Percentiles rank a stretch among this genome's conserved stretches.
phyloP scores from a whole-genome alignment of 371 early-diverging fungal genomes.

The Paraphysoderma sedebokerense region DNA sequence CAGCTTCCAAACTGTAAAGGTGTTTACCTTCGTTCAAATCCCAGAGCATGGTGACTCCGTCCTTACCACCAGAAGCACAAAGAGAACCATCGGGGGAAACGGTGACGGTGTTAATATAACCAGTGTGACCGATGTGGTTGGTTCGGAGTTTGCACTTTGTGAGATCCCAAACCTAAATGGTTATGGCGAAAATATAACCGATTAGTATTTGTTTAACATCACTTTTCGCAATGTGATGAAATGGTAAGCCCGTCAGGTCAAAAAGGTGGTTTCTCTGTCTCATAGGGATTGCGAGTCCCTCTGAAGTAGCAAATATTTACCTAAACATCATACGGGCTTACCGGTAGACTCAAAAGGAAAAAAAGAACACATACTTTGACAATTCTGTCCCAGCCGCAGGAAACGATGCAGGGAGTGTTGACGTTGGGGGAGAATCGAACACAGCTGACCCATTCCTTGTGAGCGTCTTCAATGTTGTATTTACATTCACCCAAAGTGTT shows the following conservation, averaged over 20 bases:
- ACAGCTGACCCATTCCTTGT: slow-evolving; percentile 96
- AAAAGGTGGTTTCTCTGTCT: slow-evolving; percentile 12
- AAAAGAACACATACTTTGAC: slow-evolving; percentile 62
- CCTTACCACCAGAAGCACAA: slow-evolving; percentile 99
- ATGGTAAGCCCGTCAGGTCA: background rate
- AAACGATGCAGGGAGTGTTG: slow-evolving; percentile 89
- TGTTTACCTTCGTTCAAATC: slow-evolving; percentile 99
- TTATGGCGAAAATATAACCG: background rate
- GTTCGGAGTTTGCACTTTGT: slow-evolving; percentile 93
- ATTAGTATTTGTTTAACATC: background rate
- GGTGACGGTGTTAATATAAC: slow-evolving; percentile 93
- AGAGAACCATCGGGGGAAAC: slow-evolving; percentile 99
- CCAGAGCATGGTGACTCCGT: slow-evolving; percentile 98
- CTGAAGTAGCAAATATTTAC: slow-evolving; percentile 38
- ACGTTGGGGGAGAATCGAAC: slow-evolving; percentile 98
- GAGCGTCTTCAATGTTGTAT: slow-evolving; percentile 89
- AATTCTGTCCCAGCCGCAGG: slow-evolving; percentile 97
- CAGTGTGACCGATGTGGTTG: slow-evolving; percentile 97
- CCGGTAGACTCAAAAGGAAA: background rate
- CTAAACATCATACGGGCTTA: slow-evolving; percentile 2
- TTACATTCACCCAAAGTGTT: slow-evolving; percentile 99
- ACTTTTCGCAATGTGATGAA: background rate
- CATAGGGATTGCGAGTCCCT: slow-evolving; percentile 12
- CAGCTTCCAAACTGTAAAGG: slow-evolving; percentile 95
- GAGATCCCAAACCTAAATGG: slow-evolving; percentile 86